Percentiles rank a stretch among this genome's conserved stretches.
phyloP scores from a whole-genome alignment of 2,329 filamentous ascomycete genomes.

The Penicillium crustosum region DNA sequence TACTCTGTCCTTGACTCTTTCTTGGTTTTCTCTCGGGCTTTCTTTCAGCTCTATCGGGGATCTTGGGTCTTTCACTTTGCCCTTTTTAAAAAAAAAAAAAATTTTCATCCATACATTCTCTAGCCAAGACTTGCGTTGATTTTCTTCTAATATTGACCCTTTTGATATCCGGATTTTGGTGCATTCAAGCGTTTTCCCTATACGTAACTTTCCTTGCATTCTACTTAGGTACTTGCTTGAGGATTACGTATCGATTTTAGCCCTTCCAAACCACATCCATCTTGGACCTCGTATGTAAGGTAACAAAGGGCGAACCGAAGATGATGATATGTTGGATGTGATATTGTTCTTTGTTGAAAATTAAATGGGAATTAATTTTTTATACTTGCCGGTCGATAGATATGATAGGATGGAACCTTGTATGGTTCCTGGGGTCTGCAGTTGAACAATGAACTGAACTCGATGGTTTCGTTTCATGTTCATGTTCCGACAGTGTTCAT shows the following conservation, averaged over 20 bases:
- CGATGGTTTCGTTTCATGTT: neutral
- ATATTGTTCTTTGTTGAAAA: neutral
- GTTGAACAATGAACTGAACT: constrained; percentile 5
- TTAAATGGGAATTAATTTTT: neutral
- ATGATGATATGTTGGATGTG: neutral
- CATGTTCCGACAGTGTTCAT: neutral
- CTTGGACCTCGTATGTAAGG: too few relatives aligned
- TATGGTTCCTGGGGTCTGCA: neutral
- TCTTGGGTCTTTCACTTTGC: constrained; percentile 7
- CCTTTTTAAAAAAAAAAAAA: neutral
- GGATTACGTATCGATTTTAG: constrained; percentile 17
- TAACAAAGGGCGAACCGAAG: neutral
- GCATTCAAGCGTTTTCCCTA: constrained; percentile 23
- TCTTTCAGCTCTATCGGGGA: constrained; percentile 12
- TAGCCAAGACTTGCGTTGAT: neutral
- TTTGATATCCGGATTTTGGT: constrained; percentile 12
- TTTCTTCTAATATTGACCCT: constrained; percentile 4
- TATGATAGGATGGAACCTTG: neutral
- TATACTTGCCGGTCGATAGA: neutral
- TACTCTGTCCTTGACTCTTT: neutral
- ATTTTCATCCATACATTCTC: constrained; percentile 4
- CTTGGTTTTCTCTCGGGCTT: neutral
- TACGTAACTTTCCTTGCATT: constrained; percentile 11
- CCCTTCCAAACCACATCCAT: neutral
- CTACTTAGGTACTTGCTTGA: neutral